These are phyloP conservation scores for Lipomyces yamanashiensis DNA, from an alignment of 805 yeast genomes.

Conservation along the genomic window DNA sequence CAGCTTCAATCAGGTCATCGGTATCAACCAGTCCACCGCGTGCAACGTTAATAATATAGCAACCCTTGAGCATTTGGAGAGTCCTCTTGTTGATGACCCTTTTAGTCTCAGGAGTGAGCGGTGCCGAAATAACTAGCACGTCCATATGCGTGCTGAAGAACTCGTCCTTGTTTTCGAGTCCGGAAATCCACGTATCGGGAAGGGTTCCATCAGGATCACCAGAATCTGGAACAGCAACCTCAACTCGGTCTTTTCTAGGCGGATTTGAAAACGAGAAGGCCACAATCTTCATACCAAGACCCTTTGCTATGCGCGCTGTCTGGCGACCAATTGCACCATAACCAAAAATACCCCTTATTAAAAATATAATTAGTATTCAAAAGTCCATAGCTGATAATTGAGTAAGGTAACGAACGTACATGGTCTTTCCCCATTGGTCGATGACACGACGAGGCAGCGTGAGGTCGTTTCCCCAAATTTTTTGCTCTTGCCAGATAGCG, in stretches of 20 bases:
- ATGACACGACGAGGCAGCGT: conserved; percentile 10
- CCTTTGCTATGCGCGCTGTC: conserved; percentile 59
- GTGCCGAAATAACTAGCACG: conserved; percentile 66
- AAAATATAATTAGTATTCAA: neutral
- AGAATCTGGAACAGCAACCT: conserved; percentile 59
- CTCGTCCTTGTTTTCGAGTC: conserved; percentile 54
- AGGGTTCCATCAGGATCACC: conserved; percentile 45
- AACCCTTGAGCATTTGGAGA: conserved; percentile 56
- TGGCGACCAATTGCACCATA: conserved; percentile 74
- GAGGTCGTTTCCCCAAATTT: conserved; percentile 32
- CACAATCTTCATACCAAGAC: conserved; percentile 63
- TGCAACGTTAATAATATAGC: conserved; percentile 64
- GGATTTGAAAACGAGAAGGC: conserved; percentile 37
- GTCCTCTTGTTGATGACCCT: conserved; percentile 56
- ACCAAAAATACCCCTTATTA: conserved; percentile 64
- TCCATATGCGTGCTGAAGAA: conserved; percentile 52
- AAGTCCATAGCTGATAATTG: neutral
- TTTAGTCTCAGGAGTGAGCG: conserved; percentile 62
- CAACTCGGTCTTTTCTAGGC: conserved; percentile 32
- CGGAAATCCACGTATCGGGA: conserved; percentile 53
- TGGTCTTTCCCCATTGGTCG: conserved; percentile 32
- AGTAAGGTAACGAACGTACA: conserved; percentile 4
- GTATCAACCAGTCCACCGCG: conserved; percentile 51
- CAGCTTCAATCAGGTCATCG: conserved; percentile 50
- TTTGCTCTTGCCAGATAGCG: conserved; percentile 31